A percentile compares a stretch with the other conserved stretches of the same genome.
Evolutionary conservation across 2,329 filamentous ascomycete genomes (phyloP).

Genomic region (Penicillium sumatraense): DNA sequence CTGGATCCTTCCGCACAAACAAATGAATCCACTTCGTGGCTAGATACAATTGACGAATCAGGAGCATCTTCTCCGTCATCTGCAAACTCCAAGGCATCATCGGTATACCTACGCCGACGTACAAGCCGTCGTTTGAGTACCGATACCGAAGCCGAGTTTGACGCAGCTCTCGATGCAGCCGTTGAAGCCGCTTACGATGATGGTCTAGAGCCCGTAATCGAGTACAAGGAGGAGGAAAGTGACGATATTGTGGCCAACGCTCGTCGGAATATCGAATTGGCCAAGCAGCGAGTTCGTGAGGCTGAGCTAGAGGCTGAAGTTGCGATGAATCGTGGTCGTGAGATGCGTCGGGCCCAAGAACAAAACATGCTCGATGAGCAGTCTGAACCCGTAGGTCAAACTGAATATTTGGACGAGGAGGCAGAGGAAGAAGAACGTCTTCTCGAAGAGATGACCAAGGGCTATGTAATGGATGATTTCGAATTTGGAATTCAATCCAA

Average conservation of each 20-base stretch:
- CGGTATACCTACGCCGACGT: conserved; percentile 68
- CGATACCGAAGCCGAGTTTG: conserved; percentile 85
- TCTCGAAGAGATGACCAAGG: conserved; percentile 85
- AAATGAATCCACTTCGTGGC: conserved; percentile 86
- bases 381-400: conserved; percentile 24
- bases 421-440: conserved; percentile 75
- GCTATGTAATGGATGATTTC: conserved; percentile 82
- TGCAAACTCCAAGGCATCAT: conserved; percentile 78
- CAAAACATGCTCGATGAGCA: conserved; percentile 26
- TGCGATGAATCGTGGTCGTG: conserved; percentile 63
- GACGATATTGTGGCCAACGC: conserved; percentile 53
- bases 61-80: conserved; percentile 79
- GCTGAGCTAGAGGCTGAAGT: conserved; percentile 72
- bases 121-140: conserved; percentile 71
- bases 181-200: conserved; percentile 97
- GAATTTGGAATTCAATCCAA: conserved; percentile 72
- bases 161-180: conserved; percentile 90
- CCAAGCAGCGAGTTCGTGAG: conserved; percentile 75
- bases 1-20: conserved; percentile 42
- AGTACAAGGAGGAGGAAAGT: conserved; percentile 34
- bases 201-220: conserved; percentile 72
- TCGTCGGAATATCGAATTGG: conserved; percentile 71
- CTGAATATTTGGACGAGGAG: conserved; percentile 64
- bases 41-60: conserved; percentile 93
- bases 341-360: conserved; percentile 54